phyloP scores from a whole-genome alignment of 2,329 filamentous ascomycete genomes.

The Diplodia corticola region DNA sequence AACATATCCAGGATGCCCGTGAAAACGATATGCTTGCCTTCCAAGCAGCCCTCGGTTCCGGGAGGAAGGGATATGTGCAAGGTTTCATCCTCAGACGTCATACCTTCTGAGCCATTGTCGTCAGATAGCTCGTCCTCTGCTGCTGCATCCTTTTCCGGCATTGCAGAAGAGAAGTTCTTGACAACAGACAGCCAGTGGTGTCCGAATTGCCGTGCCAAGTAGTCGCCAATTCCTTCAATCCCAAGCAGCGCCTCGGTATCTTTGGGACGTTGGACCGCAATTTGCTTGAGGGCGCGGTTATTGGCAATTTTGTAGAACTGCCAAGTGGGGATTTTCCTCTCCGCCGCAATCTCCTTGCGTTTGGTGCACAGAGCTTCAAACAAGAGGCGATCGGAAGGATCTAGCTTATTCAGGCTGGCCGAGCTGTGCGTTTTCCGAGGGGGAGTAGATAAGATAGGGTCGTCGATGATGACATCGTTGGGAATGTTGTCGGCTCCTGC shows the following conservation, averaged over 20 bases:
- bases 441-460: not conserved
- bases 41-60: not conserved
- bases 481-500: conserved; percentile 1
- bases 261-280: conserved; percentile 32
- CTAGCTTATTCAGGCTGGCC: not conserved
- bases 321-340: conserved; percentile 23
- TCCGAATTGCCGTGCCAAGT: conserved; percentile 30
- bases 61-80: not conserved
- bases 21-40: not conserved
- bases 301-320: conserved; percentile 25
- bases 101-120: not conserved
- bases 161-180: not conserved
- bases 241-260: conserved; percentile 27
- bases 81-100: not conserved
- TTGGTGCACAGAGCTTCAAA: not conserved
- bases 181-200: conserved; percentile 32
- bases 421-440: not conserved
- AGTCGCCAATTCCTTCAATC: conserved; percentile 32
- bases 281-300: conserved; percentile 29
- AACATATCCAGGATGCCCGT: conserved; percentile 6
- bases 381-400: not conserved
- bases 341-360: conserved; percentile 29
- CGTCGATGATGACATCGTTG: conserved; percentile 10
- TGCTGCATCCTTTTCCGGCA: not conserved
- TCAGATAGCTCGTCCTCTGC: not conserved